Evolutionary conservation across 1,139 yeast genomes (phyloP), one percentile per base, ranked within the genome.

Genomic region (Kodamaea ohmeri): DNA sequence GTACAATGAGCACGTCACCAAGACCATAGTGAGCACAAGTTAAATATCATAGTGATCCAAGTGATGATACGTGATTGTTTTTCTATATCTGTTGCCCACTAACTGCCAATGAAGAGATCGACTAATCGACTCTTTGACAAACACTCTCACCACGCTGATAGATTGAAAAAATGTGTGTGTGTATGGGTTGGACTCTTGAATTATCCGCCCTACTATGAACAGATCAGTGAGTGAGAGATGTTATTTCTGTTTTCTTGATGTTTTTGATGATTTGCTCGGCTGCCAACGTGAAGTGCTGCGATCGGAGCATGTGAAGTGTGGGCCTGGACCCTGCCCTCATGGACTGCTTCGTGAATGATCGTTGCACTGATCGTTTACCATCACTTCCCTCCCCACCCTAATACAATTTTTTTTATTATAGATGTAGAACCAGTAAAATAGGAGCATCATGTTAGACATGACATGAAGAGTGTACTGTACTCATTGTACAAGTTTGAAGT

Each of bases 161-260:
- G 46, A 43, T 36, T 40, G 48, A 47, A 44, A 37, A 43, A 37
- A 41, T 41, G 48, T 46, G 50, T 46, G 49, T 46, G 49, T 44
- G 41, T 40, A 32, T 35, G 35, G 39, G 29, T 27, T 24, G 38
- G 33, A 36, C 37, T 38, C 27, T 38, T 43, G 45, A 44, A 37
- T 27, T 32, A 34, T 37, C 40, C 33, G 32, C 34, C 33, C 26
- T 31, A 13, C 19, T 31, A 31, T 20, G 34, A 31, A 31, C 24
- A 20, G 22, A 21, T 26, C 13, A 31, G 34, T 19, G 26, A 25
- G 26, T 19, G 22, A 31, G 34, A 15, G 25, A 4, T 8, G 19
- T 31, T 29, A 20, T 31, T 31, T 21, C 22, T 34, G 26, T 35
- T 38, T 16, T 40, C 28, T 34, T 37, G 38, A 37, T 40, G 39